These are phyloP conservation scores for Grosmannia clavigera DNA, from an alignment of 2,329 filamentous ascomycete species.

Conservation along the genomic window DNA sequence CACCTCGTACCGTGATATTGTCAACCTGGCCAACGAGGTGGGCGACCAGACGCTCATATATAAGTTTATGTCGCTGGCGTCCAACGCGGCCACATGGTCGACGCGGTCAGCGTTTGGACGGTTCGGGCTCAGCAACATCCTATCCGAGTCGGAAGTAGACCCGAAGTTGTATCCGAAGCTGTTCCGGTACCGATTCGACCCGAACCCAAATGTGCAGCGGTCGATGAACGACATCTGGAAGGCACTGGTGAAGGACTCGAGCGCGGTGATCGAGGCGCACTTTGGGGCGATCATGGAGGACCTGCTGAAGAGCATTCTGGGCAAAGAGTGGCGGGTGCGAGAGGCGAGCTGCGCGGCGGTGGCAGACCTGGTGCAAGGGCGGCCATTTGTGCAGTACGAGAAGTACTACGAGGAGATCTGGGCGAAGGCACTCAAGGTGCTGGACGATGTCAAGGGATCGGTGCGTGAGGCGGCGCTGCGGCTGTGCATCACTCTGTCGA, in stretches of 20 bases:
- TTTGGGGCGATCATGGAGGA: conserved; percentile 87
- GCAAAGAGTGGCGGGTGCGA: conserved; percentile 84
- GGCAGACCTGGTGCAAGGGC: conserved; percentile 73
- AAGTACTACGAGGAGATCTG: conserved; percentile 77
- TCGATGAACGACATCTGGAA: conserved; percentile 99
- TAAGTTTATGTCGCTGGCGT: conserved; percentile 94
- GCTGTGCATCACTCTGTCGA: conserved; percentile 74
- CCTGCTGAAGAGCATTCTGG: conserved; percentile 71
- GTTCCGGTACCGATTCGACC: conserved; percentile 89
- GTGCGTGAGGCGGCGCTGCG: conserved; percentile 71
- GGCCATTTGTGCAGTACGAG: conserved; percentile 65
- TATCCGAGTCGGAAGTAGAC: conserved; percentile 79
- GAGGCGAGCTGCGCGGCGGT: conserved; percentile 88
- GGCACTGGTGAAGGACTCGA: conserved; percentile 81
- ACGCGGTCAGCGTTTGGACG: conserved; percentile 92
- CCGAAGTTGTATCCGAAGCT: conserved; percentile 93
- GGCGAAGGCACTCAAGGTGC: conserved; percentile 73
- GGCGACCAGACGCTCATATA: conserved; percentile 95
- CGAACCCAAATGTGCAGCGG: conserved; percentile 79
- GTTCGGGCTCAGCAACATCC: conserved; percentile 82
- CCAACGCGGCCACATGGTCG: conserved; percentile 93
- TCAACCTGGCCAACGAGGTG: conserved; percentile 88
- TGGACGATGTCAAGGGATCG: conserved; percentile 91
- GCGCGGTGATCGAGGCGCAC: conserved; percentile 61
- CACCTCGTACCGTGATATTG: conserved; percentile 95